phyloP scores from a whole-genome alignment of 2,329 filamentous ascomycete species.

The Paecilomyces dactylethromorphus region DNA sequence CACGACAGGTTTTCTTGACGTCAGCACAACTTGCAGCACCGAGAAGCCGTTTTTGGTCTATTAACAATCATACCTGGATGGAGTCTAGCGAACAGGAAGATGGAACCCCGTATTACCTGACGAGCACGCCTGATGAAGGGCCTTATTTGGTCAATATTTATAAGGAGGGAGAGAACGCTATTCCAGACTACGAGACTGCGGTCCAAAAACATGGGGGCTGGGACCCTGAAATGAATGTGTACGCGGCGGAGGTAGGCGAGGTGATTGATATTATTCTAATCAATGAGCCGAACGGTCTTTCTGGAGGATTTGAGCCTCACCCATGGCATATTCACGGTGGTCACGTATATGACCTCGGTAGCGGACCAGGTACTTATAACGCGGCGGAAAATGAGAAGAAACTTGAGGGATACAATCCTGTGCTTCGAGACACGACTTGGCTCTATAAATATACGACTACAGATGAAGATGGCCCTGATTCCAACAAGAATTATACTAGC shows the following conservation, averaged over 20 bases:
- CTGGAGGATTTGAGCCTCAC: conserved; percentile 31
- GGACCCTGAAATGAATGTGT: conserved; percentile 35
- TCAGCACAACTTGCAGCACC: background rate
- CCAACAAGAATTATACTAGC: conserved; percentile 18
- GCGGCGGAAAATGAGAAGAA: conserved; percentile 34
- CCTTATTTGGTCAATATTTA: conserved; percentile 45
- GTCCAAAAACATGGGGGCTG: conserved; percentile 32
- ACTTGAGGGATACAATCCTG: conserved; percentile 32
- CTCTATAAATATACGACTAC: conserved; percentile 49
- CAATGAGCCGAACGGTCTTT: conserved; percentile 22
- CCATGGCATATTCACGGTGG: conserved; percentile 43
- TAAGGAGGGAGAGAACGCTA: conserved; percentile 27
- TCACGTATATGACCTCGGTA: conserved; percentile 42
- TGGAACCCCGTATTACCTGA: conserved; percentile 42
- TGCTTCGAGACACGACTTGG: conserved; percentile 45
- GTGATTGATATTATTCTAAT: conserved; percentile 40
- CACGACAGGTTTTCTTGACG: background rate
- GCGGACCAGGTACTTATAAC: conserved; percentile 42
- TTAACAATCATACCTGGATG: conserved; percentile 35
- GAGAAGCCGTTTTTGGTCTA: conserved; percentile 12
- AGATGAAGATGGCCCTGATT: conserved; percentile 35
- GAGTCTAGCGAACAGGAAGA: conserved; percentile 22
- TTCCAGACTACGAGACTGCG: conserved; percentile 36
- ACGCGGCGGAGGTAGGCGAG: conserved; percentile 39
- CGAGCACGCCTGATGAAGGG: conserved; percentile 16